Evolutionary conservation across 2,329 filamentous ascomycete genomes (phyloP), one percentile per base, ranked within the genome.

Genomic region (Ascochyta lentis): DNA sequence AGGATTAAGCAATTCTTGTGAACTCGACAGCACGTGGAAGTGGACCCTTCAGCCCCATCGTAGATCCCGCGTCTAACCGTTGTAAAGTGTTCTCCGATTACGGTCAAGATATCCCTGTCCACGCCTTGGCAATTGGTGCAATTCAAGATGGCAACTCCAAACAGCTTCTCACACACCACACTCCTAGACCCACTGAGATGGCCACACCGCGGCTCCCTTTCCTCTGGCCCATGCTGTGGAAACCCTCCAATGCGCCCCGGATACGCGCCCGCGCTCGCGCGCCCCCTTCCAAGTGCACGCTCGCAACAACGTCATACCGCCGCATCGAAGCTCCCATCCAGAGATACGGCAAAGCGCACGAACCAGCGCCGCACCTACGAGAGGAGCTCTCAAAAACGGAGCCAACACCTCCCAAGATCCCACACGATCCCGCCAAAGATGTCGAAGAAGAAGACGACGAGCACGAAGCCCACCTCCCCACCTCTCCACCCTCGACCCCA

Each of bases 281-380:
- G 34, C 54, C 41, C 31, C 53, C 16, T n/a, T n/a, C 50, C 26
- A 57, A 61, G 12, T 49, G 54, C 37, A 23, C 45, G 5, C 22
- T 51, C 26, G 24, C 53, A 57, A 44, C 75, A 29, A 70, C 72
- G 12, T 31, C 70, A 45, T 68, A 64, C 39, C 68, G 63, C 41
- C 38, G 54, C 12, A 59, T 71, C 64, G 65, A 70, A 65, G 56
- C 73, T 52, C 56, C 65, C 63, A 56, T 64, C n/a, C 73, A 79
- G 51, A 76, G 80, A 35, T 82, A 82, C 69, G 80, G 80, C 24
- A 77, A 76, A 13, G 79, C 80, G 1, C 79, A 80, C 42, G 77
- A 81, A 59, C 79, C 79, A 3, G 73, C 76, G 6, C 72, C 76
- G 0, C 73, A 79, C 54, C 65, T 79, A 5, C 49, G 56, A 19